These are phyloP conservation scores for Metschnikowia arizonensis DNA, from an alignment of 805 yeast species.

Conservation along the genomic window DNA sequence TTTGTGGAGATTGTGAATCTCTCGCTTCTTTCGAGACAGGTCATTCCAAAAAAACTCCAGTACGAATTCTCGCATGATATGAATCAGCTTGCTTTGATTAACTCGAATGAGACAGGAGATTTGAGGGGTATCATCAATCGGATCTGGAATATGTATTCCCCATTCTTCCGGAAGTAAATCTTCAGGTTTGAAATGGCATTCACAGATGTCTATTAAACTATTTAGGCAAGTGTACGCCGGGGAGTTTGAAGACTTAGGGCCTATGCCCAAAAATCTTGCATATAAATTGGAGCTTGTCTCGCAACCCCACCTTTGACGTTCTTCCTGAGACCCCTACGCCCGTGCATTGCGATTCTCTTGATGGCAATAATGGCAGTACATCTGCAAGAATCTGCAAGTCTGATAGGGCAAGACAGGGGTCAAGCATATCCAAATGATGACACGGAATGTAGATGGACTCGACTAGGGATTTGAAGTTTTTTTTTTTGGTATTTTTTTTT, in stretches of 20 bases:
- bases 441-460: background rate
- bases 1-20: conserved; percentile 63
- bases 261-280: background rate
- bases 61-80: conserved; percentile 62
- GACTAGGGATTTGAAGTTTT: background rate
- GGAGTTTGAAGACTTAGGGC: background rate
- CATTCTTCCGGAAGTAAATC: conserved; percentile 21
- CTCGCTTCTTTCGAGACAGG: conserved; percentile 42
- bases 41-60: conserved; percentile 49
- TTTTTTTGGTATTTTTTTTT: background rate
- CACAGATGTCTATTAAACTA: background rate
- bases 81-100: conserved; percentile 43
- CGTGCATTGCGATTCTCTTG: background rate
- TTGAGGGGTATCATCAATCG: conserved; percentile 50
- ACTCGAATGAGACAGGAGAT: conserved; percentile 29
- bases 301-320: background rate
- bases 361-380: background rate
- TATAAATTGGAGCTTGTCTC: background rate
- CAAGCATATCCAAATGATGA: background rate
- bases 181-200: background rate
- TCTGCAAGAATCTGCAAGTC: background rate
- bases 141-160: conserved; percentile 59
- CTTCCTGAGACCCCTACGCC: background rate
- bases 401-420: background rate
- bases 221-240: background rate